phyloP scores from a whole-genome alignment of 805 yeast species.

The Candida pini region DNA sequence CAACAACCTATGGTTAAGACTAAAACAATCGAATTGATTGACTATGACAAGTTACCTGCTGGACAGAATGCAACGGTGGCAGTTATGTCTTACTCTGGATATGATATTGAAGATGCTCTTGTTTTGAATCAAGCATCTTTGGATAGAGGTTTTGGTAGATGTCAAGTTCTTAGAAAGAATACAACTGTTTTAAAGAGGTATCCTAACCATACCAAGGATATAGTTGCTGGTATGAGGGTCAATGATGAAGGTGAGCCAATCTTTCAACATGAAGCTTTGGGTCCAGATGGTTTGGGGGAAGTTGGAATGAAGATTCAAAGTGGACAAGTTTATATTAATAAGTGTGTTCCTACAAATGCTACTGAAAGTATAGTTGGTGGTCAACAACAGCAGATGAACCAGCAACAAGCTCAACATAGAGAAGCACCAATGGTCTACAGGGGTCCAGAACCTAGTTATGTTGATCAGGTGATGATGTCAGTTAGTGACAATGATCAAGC shows the following conservation, averaged over 20 bases:
- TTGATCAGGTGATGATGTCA: conserved; percentile 97
- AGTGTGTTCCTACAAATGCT: conserved; percentile 85
- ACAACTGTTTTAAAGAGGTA: conserved; percentile 86
- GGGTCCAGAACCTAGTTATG: conserved; percentile 93
- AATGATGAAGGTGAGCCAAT: conserved; percentile 78
- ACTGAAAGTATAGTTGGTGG: conserved; percentile 55
- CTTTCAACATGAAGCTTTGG: conserved; percentile 79
- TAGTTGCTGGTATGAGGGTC: conserved; percentile 85
- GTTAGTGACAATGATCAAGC: conserved; percentile 95
- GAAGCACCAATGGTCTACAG: conserved; percentile 89
- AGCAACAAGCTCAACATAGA: conserved; percentile 50
- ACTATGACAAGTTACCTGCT: conserved; percentile 95
- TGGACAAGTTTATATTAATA: conserved; percentile 92
- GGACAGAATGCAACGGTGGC: conserved; percentile 99
- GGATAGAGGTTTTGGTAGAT: conserved; percentile 96
- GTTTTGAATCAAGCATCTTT: conserved; percentile 89
- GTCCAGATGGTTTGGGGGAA: conserved; percentile 95
- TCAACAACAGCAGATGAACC: conserved; percentile 18
- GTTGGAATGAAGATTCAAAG: conserved; percentile 87
- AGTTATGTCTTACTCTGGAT: conserved; percentile 98
- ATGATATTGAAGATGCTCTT: conserved; percentile 98
- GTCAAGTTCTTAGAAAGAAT: conserved; percentile 90
- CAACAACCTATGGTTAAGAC: conserved; percentile 99
- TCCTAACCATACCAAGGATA: conserved; percentile 90
- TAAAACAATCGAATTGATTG: conserved; percentile 89